phyloP scores from a whole-genome alignment of 2,329 filamentous ascomycete species.

The Monilinia vaccinii-corymbosi region DNA sequence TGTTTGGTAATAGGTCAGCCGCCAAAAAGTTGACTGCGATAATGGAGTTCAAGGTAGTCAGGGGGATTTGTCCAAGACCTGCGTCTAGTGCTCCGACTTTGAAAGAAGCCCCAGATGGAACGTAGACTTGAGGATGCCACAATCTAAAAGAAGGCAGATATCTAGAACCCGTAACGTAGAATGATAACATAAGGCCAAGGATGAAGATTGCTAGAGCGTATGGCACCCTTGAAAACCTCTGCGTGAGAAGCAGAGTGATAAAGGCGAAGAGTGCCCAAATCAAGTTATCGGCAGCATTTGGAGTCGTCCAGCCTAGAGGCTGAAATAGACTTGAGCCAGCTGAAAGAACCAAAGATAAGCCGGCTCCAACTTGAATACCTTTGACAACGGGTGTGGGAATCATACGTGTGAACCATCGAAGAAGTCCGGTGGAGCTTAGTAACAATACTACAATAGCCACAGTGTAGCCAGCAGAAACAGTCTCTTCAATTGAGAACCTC shows the following conservation, averaged over 20 bases:
- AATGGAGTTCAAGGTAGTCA: conserved; percentile 88
- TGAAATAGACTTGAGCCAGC: conserved; percentile 61
- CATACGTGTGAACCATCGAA: conserved; percentile 61
- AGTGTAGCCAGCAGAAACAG: conserved; percentile 74
- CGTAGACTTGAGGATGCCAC: conserved; percentile 48
- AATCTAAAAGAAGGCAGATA: conserved; percentile 44
- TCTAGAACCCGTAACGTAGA: conserved; percentile 33
- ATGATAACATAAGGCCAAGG: conserved; percentile 57
- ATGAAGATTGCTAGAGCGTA: conserved; percentile 69
- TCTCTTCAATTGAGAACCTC: conserved; percentile 56
- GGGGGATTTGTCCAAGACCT: conserved; percentile 69
- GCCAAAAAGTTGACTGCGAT: conserved; percentile 78
- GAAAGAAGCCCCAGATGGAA: conserved; percentile 39
- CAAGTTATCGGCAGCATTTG: conserved; percentile 65
- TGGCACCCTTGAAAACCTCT: conserved; percentile 56
- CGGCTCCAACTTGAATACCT: conserved; percentile 89
- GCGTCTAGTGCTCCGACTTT: conserved; percentile 45
- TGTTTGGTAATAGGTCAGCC: conserved; percentile 62
- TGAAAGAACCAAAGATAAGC: conserved; percentile 71
- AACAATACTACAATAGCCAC: conserved; percentile 66
- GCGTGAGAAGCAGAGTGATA: conserved; percentile 58
- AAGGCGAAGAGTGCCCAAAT: conserved; percentile 71
- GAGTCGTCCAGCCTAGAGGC: conserved; percentile 57
- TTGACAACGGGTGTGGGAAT: conserved; percentile 78
- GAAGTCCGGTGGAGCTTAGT: conserved; percentile 70